Evolutionary conservation across 139 green algal genomes (phyloP), one percentile per base, ranked within the genome.

Genomic region (Picochlorum sp.): DNA sequence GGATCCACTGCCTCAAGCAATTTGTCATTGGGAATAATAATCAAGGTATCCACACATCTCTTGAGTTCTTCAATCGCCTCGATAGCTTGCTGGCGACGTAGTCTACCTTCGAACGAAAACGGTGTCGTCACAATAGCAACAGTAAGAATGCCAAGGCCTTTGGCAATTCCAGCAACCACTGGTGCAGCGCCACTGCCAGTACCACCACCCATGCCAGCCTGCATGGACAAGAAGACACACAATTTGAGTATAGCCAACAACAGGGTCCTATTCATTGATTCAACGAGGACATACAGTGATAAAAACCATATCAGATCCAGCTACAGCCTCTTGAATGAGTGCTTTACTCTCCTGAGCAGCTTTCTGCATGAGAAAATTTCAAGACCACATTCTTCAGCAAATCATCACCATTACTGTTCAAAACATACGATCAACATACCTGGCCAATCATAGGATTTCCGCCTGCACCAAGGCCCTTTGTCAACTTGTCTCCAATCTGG

Each of bases 51-150:
- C 41, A 94, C 85, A 50, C 81, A 77, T 18, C 68, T 61, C 7
- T 76, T 58, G 49, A 96, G 78, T 4, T 67, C 71, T 57, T 92
- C 79, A 45, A 96, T 86, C 49, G 81, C 84, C 18, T 84, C 77
- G 7, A 77, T 35, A 2, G 84, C 88, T 61, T 77, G 69, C 3
- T 65, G 57, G 4, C 55, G 49, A 18, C 79, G 44, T 33, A 81
- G 52, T 4, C 83, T 73, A 2, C 90, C 90, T 68, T 97, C 90
- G 58, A 97, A 97, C 33, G 76, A 81, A 80, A 97, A 97, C 2
- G 90, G 90, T 57, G 87, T 88, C 6, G 86, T 96, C 14, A 96
- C 89, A n/a, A 96, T 83, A 31, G 79, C 89, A 10, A 96, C 84
- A 5, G 89, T 96, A 4, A 96, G 69, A 30, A 84, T 80, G 25